Conservation (phyloP, 2,329 filamentous ascomycete species). For the Aspergillus costaricaensis region DNA sequence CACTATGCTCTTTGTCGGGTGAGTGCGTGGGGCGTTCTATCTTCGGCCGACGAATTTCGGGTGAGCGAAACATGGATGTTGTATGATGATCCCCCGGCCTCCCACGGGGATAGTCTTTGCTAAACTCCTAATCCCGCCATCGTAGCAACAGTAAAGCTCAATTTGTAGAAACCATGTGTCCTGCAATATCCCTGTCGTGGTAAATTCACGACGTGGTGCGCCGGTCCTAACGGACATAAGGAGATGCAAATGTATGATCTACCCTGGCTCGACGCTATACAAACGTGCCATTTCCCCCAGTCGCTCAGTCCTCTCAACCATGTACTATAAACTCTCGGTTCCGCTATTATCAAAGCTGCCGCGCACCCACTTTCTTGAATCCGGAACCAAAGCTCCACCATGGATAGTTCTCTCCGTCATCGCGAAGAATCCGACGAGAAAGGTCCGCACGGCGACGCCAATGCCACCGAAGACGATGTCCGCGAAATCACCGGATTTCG, state of each 20-base stretch:
- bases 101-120: not conserved
- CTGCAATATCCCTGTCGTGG: too few species aligned
- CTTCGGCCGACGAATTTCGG: not conserved
- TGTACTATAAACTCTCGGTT: too few species aligned
- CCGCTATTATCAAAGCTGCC: too few species aligned
- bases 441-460: not conserved
- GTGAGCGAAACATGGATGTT: not conserved
- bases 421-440: not conserved
- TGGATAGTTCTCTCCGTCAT: not conserved
- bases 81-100: not conserved
- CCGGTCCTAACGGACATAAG: not conserved
- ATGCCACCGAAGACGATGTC: not conserved
- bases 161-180: too few species aligned
- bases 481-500: slow-evolving; percentile 9
- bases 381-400: too few species aligned
- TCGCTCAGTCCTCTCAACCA: too few species aligned
- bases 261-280: not conserved
- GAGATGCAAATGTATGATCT: not conserved
- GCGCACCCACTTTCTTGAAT: too few species aligned
- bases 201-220: too few species aligned
- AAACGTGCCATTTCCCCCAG: too few species aligned
- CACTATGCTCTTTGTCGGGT: too few species aligned
- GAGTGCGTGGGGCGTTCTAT: not conserved
- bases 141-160: too few species aligned
- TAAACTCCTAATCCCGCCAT: not conserved